A percentile compares a stretch with the other conserved stretches of the same genome.
Conservation (phyloP, 1,139 yeast species). For the Nakaseomyces nivariensis region DNA sequence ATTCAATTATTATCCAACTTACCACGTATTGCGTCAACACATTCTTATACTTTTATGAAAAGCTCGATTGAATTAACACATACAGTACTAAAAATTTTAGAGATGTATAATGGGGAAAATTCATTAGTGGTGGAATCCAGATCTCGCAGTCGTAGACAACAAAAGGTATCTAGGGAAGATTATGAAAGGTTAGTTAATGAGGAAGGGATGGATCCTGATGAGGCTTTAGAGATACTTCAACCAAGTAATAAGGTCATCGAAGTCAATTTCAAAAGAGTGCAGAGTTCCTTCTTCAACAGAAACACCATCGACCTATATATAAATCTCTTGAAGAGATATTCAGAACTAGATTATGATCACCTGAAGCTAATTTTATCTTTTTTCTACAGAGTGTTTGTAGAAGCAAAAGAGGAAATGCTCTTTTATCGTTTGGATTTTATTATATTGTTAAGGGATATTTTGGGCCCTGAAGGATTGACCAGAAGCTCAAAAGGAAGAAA, state of each 20-base stretch:
- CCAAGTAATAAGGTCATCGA: conserved; percentile 28
- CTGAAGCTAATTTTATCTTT: conserved; percentile 58
- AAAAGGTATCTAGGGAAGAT: conserved; percentile 20
- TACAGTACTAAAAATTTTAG: conserved; percentile 57
- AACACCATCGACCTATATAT: conserved; percentile 31
- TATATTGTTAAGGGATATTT: conserved; percentile 40
- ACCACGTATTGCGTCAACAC: conserved; percentile 57
- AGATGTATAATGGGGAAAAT: conserved; percentile 54
- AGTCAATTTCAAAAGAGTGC: conserved; percentile 41
- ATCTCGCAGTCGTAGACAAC: conserved; percentile 30
- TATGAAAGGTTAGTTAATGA: conserved; percentile 38
- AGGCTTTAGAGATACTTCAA: conserved; percentile 29
- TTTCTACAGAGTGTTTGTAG: conserved; percentile 62
- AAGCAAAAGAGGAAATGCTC: conserved; percentile 49
- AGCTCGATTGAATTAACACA: conserved; percentile 60
- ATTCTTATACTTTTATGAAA: conserved; percentile 54
- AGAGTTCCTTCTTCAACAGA: conserved; percentile 34
- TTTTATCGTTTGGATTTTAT: conserved; percentile 72
- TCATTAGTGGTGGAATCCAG: conserved; percentile 46
- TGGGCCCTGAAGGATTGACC: conserved; percentile 31
- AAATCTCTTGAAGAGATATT: conserved; percentile 38
- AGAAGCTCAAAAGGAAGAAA: conserved; percentile 35
- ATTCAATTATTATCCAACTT: conserved; percentile 48
- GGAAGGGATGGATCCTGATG: conserved; percentile 36
- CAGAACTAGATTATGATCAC: conserved; percentile 52